Evolutionary conservation across 2,329 filamentous ascomycete genomes (phyloP), one percentile per base, ranked within the genome.

Genomic region (Alternaria brassicicola): DNA sequence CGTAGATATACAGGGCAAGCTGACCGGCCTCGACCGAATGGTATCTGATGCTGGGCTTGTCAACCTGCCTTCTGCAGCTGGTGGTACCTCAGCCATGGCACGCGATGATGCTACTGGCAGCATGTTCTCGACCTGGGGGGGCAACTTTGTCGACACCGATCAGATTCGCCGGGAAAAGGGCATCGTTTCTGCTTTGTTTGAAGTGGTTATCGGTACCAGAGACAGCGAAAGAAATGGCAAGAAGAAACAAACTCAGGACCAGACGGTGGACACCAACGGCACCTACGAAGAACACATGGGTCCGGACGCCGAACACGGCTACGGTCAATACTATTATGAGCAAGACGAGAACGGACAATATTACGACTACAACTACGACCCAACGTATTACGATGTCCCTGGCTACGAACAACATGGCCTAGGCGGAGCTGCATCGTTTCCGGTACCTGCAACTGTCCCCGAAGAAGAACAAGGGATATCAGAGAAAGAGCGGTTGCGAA

Each of bases 91-190:
- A 7, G 70, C 61, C n/a, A 61, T 65, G 9, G 64, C 64, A 25
- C 62, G 69, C 13, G 77, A 78, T 13, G 78, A 75, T 62, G 70
- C 73, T 19, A 79, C 78, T 54, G 69, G 79, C 6, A 80, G 80
- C 60, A 79, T 83, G 49, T 75, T 85, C 48, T 80, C 83, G 6
- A 81, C 84, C 10, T 87, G 83, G 81, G 84, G 83, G 38, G 84
- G 88, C 6, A 89, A 88, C 59, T 92, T 97, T 61, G 85, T 96
- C 39, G 93, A 97, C 66, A 99, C 95, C 0, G 89, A 95, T 64
- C 87, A 89, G 45, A 86, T 98, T 25, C 85, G 92, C 48, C 88
- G 93, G 38, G 92, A 96, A 73, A 97, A 97, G 73, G 92, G 92
- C 8, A 92, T 98, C n/a, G 89, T 97, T 21, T 89, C 89, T 1